A percentile compares a stretch with the other conserved stretches of the same genome.
Conservation (phyloP, 2,329 filamentous ascomycete species). For the Epichloe glyceriae region DNA sequence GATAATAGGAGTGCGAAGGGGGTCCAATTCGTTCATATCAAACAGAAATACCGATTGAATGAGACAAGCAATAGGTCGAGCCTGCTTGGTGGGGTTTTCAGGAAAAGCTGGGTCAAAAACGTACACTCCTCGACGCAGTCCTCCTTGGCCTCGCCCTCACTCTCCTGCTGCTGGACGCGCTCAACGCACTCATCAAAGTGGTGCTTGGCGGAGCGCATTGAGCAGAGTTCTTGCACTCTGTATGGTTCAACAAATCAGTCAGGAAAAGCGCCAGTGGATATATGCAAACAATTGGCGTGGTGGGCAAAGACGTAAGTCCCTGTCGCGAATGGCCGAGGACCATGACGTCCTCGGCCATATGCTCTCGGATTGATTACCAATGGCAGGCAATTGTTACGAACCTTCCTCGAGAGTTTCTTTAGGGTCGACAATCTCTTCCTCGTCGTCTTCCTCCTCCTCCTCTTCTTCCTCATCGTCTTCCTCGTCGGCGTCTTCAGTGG, state of each 20-base stretch:
- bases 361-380: background rate
- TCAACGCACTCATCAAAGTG: slow-evolving; percentile 98
- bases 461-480: slow-evolving; percentile 39
- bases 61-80: background rate
- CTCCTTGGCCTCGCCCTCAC: slow-evolving; percentile 64
- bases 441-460: slow-evolving; percentile 53
- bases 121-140: slow-evolving; percentile 99
- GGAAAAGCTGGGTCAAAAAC: slow-evolving; percentile 24
- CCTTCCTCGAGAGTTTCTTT: slow-evolving; percentile 87
- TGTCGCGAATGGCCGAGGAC: slow-evolving; percentile 1
- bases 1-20: background rate
- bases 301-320: background rate
- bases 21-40: slow-evolving; percentile 2
- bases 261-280: slow-evolving; percentile 4
- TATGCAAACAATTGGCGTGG: background rate
- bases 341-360: background rate
- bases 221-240: slow-evolving; percentile 82
- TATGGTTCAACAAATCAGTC: slow-evolving; percentile 11
- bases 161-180: slow-evolving; percentile 57
- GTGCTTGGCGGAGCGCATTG: slow-evolving; percentile 82
- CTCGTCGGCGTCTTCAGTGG: slow-evolving; percentile 28
- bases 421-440: slow-evolving; percentile 74
- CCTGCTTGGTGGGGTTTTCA: background rate
- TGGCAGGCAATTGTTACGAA: slow-evolving; percentile 37
- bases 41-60: background rate